These are phyloP conservation scores for Alnus glutinosa DNA, from an alignment of 306 rosid species.

Conservation along the genomic window DNA sequence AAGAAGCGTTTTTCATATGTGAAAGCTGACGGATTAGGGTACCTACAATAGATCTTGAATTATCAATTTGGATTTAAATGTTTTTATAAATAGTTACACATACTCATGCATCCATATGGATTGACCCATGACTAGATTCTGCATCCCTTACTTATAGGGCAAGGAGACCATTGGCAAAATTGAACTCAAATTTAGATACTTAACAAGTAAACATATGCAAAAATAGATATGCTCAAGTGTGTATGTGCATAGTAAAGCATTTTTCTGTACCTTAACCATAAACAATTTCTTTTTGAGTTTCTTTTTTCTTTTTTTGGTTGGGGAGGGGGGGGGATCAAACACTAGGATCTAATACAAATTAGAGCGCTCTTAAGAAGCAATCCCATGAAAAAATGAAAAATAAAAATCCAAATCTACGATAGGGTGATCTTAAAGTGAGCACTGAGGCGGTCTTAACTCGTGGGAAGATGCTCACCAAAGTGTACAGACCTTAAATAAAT, in stretches of 20 bases:
- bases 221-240: neutral
- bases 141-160: neutral
- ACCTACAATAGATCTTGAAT: constrained; percentile 45
- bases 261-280: neutral
- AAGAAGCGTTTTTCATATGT: constrained; percentile 89
- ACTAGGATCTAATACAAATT: neutral
- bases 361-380: neutral
- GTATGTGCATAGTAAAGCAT: neutral
- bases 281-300: neutral
- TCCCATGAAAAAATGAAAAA: neutral
- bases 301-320: no score
- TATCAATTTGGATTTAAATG: neutral
- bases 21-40: constrained; percentile 93
- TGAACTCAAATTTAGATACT: neutral
- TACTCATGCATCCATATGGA: neutral
- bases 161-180: neutral
- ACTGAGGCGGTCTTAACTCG: neutral
- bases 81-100: neutral
- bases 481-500: neutral
- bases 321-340: neutral
- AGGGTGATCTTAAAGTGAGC: neutral
- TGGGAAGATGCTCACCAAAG: neutral
- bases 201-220: neutral
- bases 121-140: neutral
- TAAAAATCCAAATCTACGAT: neutral